Percentiles rank a stretch among this genome's conserved stretches.
Evolutionary conservation across 306 rosid species (phyloP).

Genomic region (Herpetospermum pedunculosum): DNA sequence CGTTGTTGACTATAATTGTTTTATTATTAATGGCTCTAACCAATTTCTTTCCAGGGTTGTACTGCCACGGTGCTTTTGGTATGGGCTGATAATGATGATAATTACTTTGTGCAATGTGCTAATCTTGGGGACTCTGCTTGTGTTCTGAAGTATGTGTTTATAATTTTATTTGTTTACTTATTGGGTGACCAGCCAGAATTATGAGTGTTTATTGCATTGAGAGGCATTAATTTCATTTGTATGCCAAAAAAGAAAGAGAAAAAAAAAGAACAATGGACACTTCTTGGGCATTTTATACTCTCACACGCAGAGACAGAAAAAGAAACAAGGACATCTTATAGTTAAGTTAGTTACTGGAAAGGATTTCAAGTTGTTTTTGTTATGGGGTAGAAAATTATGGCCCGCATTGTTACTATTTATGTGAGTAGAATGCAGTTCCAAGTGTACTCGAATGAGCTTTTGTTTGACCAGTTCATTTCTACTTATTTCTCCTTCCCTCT

Average conservation of each 20-base stretch:
- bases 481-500: background rate
- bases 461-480: background rate
- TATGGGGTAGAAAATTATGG: background rate
- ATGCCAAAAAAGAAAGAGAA: background rate
- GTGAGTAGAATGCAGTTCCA: background rate
- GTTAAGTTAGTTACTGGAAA: background rate
- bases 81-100: slow-evolving; percentile 53
- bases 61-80: slow-evolving; percentile 93
- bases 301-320: background rate
- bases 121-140: slow-evolving; percentile 94
- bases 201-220: background rate
- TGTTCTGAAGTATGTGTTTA: slow-evolving; percentile 53
- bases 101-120: slow-evolving; percentile 85
- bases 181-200: slow-evolving; percentile 14
- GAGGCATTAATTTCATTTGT: background rate
- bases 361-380: slow-evolving; percentile 7
- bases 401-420: background rate
- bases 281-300: background rate
- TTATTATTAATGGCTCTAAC: background rate
- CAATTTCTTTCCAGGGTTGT: slow-evolving; percentile 63
- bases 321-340: background rate
- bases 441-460: background rate
- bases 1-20: slow-evolving; percentile 3
- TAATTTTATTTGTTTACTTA: slow-evolving; percentile 7
- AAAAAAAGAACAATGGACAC: background rate